A percentile compares a stretch with the other conserved stretches of the same genome.
phyloP scores from a whole-genome alignment of 306 rosid genomes.

The Rubus idaeus region DNA sequence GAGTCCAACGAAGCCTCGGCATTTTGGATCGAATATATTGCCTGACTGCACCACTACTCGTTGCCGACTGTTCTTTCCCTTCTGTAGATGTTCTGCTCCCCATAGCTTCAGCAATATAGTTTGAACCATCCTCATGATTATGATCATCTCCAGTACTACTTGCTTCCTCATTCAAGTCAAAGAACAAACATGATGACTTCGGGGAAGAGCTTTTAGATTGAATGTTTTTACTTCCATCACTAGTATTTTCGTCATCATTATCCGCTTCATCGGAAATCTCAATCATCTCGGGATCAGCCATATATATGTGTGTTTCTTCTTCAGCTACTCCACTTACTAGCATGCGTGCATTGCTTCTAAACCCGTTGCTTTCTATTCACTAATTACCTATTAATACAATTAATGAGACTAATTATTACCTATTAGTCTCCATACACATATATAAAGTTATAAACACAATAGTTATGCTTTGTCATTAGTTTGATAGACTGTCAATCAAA shows the following conservation, averaged over 20 bases:
- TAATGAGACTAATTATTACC: no score
- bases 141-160: background rate
- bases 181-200: conserved; percentile 4
- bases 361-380: background rate
- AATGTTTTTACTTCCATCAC: conserved; percentile 14
- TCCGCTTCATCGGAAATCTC: conserved; percentile 13
- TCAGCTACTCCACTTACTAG: background rate
- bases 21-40: conserved; percentile 71
- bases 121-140: background rate
- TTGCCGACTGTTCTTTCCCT: conserved; percentile 32
- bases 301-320: background rate
- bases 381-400: background rate
- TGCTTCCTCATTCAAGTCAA: conserved; percentile 41
- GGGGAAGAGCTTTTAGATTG: conserved; percentile 21
- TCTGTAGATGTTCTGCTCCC: background rate
- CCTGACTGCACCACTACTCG: conserved; percentile 39
- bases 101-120: background rate
- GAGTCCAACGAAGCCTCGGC: conserved; percentile 93
- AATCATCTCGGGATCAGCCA: conserved; percentile 15
- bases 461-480: background rate
- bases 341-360: background rate
- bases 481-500: no score
- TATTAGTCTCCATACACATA: no score
- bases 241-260: background rate
- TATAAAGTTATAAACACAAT: no score